Base-by-base conservation (phyloP, 2,329 filamentous ascomycete species). In the Sporothrix luriei region DNA sequence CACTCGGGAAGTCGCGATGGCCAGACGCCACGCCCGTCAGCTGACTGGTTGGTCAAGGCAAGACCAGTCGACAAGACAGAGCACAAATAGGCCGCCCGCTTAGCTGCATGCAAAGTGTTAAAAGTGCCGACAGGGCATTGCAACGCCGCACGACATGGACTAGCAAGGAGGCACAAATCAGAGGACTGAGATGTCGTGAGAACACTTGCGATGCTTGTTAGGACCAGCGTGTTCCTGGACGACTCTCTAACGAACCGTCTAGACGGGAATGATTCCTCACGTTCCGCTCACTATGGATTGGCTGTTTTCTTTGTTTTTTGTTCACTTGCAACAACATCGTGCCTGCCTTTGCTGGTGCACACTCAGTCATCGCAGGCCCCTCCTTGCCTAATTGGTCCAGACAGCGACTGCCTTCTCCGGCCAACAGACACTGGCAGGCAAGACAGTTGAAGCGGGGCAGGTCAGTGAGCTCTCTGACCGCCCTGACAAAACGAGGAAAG, bases 291-390 rank as follows among this genome's bases (percentile, higher is more conserved):
- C 55, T 43, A 16, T 40, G 10, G 33, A 19, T 3, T 24, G 10
- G 43, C 33, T 40, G 14, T 24, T 43, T 38, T 61, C 57, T 26
- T 62, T 62, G 57, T 61, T 19, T n/a, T 16, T 11, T 26, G 38
- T 13, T 24, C 29, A 26, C 24, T 11, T 29, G 24, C 51, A 54
- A 19, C n/a, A 21, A 9, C 43, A 49, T 38, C 46, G 61, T 43
- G n/a, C 59, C 61, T 65, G 61, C 61, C 61, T 14, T 51, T 13
- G 13, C 38, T n/a, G 38, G 57, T 38, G n/a, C 19, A 26, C 48
- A n/a, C 59, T 65, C 40, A 65, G 62, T 65, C 51, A 65, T 65
- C 62, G 10, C 46, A 51, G 61, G 61, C 1, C 19, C 43, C 16
- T 16, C 46, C 26, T 65, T 65, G 26, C 62, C 62, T 7, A 65